Evolutionary conservation across 2,329 filamentous ascomycete species (phyloP), one percentile per base, ranked within the genome.

Genomic region (Paracorniculantispora psalliotae): DNA sequence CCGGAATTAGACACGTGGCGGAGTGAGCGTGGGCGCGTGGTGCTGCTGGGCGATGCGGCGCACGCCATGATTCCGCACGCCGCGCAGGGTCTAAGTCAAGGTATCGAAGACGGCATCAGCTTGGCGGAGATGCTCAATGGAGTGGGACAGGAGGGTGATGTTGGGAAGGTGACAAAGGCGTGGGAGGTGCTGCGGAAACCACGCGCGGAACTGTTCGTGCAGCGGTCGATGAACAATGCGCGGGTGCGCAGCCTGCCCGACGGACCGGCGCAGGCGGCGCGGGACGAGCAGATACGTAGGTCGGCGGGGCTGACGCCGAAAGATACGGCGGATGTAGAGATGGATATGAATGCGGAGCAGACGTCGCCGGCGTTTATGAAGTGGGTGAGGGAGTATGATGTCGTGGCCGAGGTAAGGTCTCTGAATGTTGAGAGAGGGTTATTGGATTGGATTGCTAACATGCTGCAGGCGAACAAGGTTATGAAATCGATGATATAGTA

Each of bases 331-430:
- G 43, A 48, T 17, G 41, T 59, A 2, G 23, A 33, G 43, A 59
- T 59, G 50, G 57, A 59, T 23, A 59, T 59, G 57, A 17, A 1
- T 1, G 57, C 57, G 10, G 41, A 59, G 17, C 57, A 59, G 23
- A 54, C 54, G 21, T 49, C 10, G 2, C 50, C 43, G 6, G 39
- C 49, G 50, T 59, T 59, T 50, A 47, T 59, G 41, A 59, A 59
- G 33, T 59, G 57, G 57, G 57, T 59, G 44, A 17, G 57, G 15
- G 57, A 59, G n/a, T 59, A 59, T 54, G 57, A 59, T 50, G 50
- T 59, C 13, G 50, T 54, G 13, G 13, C 28, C 17, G 57, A 59
- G 57, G 50, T 59, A 55, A 37, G 39, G n/a, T n/a, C n/a, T n/a
- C n/a, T n/a, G n/a, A n/a, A n/a, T n/a, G n/a, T n/a, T 19, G 39